Evolutionary conservation across 2,329 filamentous ascomycete species (phyloP), one percentile per base, ranked within the genome.

Genomic region (Cordyceps cateniannulata): DNA sequence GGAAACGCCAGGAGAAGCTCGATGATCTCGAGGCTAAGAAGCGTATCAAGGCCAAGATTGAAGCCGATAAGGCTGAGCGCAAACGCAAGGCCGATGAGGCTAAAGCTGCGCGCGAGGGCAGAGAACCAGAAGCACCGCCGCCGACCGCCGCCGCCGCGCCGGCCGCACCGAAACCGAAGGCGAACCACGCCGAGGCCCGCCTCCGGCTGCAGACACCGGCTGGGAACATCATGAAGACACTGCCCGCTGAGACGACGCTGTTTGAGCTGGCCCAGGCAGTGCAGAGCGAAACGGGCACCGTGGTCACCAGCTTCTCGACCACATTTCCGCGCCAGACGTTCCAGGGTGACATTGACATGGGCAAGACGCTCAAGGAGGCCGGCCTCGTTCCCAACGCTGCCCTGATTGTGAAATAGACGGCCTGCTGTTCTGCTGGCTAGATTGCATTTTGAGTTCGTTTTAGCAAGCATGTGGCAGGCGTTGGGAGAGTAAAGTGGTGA

Each of bases 351-450:
- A 66, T 83, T 8, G 95, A 96, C 72, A 92, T 97, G 69, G 90
- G 90, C 40, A 88, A 95, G 81, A 95, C 93, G 5, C 76, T 99
- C 60, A 96, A 96, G 77, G 95, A 99, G 75, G 89, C 93, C 18
- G 93, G 93, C 0, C 76, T 97, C 63, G 87, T 93, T 3, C 95
- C 95, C 6, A 96, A 91, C 64, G 92, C 93, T n/a, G 93, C 91
- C 51, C 77, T 99, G 67, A 86, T 96, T 68, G 85, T 96, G 32
- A 82, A 84, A 67, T 86, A 76, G 25, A 48, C 14, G 20, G 12
- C 5, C 6, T 14, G 7, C 44, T 42, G 27, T 12, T 27, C 5
- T 35, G 42, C 18, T 57, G 9, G 16, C 14, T 16, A 38, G 1
- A 16, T 14, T 35, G 42, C 16, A 25, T 44, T 51, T 32, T 3